A percentile compares a stretch with the other conserved stretches of the same genome.
phyloP scores from a whole-genome alignment of 2,329 filamentous ascomycete genomes.

The Fusarium concolor region DNA sequence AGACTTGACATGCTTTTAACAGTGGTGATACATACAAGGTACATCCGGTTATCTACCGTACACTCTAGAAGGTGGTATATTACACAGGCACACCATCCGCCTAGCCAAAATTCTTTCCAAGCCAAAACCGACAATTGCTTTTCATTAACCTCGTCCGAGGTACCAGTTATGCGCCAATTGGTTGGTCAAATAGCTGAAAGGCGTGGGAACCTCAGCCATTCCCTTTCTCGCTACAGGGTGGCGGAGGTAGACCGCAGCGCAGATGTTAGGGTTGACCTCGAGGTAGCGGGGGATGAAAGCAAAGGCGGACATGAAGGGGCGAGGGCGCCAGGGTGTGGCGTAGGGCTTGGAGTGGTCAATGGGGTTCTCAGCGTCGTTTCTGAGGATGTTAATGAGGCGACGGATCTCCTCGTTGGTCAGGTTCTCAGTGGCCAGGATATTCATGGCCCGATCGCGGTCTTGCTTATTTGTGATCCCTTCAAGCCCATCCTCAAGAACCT shows the following conservation, averaged over 20 bases:
- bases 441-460: slow-evolving; percentile 47
- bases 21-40: slow-evolving; percentile 47
- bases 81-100: slow-evolving; percentile 45
- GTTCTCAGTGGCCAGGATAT: slow-evolving; percentile 50
- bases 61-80: slow-evolving; percentile 49
- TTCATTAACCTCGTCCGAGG: slow-evolving; percentile 76
- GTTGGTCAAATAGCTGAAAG: slow-evolving; percentile 76
- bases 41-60: slow-evolving; percentile 48
- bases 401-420: slow-evolving; percentile 63
- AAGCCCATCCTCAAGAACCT: slow-evolving; percentile 51
- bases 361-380: slow-evolving; percentile 78
- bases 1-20: slow-evolving; percentile 39
- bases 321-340: slow-evolving; percentile 87
- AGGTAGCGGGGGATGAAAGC: slow-evolving; percentile 95
- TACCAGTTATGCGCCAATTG: slow-evolving; percentile 96
- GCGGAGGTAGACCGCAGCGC: slow-evolving; percentile 91
- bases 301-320: slow-evolving; percentile 89
- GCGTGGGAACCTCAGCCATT: slow-evolving; percentile 83
- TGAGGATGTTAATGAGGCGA: slow-evolving; percentile 67
- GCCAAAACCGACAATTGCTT: slow-evolving; percentile 16
- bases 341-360: slow-evolving; percentile 84
- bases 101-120: slow-evolving; percentile 34
- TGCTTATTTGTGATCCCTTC: slow-evolving; percentile 51
- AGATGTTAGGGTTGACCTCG: slow-evolving; percentile 98
- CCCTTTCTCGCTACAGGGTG: slow-evolving; percentile 92